Evolutionary conservation across 2,329 filamentous ascomycete genomes (phyloP), one percentile per base, ranked within the genome.

Genomic region (Gaeumannomyces sp.): DNA sequence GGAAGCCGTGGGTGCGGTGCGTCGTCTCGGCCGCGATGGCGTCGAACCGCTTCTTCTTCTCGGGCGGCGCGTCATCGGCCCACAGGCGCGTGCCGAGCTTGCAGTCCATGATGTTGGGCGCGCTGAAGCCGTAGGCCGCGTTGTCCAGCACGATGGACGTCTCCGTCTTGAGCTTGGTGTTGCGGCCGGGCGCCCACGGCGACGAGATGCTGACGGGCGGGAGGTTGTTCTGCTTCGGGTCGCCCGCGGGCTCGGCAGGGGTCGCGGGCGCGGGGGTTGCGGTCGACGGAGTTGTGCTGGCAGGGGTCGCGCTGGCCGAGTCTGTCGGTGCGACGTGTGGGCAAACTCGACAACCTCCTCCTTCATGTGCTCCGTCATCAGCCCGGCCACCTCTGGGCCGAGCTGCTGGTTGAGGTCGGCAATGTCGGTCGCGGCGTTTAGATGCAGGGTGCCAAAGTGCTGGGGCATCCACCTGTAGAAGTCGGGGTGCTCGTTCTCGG

Each of bases 91-190:
- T 84, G 59, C 95, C 95, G 27, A 99, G 85, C 79, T 99, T 99
- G 69, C 96, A 85, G 73, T 99, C 95, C 65, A 99, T 80, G 10
- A 99, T 92, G 71, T 97, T 98, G 8, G 95, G 92, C 66, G 86
- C 85, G 71, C 85, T 85, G 80, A 93, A 98, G 0, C 92, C 92
- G 68, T 85, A 84, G 0, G 92, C 88, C 8, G 91, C 85, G 74
- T 97, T 97, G 73, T 93, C 90, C 33, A 98, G 80, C 16, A 96
- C 93, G 25, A 97, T 88, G 2, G 91, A 91, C 64, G 87, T 82
- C 64, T 93, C 88, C 0, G 93, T 97, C 29, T 86, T 82, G 66
- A 98, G 93, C 71, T 80, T 84, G 64, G 79, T 80, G 60, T 76
- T 79, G 69, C 81, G 81, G 64, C 78, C 83, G 2, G 83, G 82